Base-by-base conservation (phyloP, 129 eudicot species). In the Erigeron canadensis region DNA sequence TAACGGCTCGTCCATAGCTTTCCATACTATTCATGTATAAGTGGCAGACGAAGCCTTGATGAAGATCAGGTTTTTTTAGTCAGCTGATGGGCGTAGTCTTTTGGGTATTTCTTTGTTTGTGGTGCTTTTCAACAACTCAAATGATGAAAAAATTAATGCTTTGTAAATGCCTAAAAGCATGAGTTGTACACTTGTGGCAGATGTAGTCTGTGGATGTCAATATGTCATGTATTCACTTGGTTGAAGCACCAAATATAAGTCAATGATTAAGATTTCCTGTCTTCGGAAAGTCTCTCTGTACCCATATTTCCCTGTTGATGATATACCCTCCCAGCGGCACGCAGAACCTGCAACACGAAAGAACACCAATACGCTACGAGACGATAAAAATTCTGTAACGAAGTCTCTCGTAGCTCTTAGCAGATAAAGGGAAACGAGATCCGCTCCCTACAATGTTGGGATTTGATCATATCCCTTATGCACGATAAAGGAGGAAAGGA, bases 161-260 rank as follows among this genome's bases (percentile, higher is more conserved):
- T 10, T 38, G 64, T 70, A 54, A 54, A 70, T 54, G 57, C 58
- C 71, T 46, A 8, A 46, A 44, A 51, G 64, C 10, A 15, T 50
- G 72, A 68, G 39, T 58, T 22, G 10, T 34, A 56, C 40, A 58
- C 12, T 45, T 45, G 16, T 22, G 11, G 5, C 8, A 7, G n/a
- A 22, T 19, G 40, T 58, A 58, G 7, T 3, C n/a, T n/a, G n/a
- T n/a, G n/a, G n/a, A n/a, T 28, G 34, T 28, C 34, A 28, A 28
- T 28, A 58, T 56, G 62, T 21, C 7, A 9, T 56, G 62, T 56
- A 56, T 56, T 58, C 63, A 10, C 8, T 10, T 58, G 39, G 23
- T 58, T 22, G 19, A 22, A 58, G 21, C 22, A 57, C 21, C 34
- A 13, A 0, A 4, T 16, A n/a, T n/a, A n/a, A 53, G 58, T 53